Evolutionary conservation across 2,329 filamentous ascomycete species (phyloP), one percentile per base, ranked within the genome.

Genomic region (Juglanconis juglandina): DNA sequence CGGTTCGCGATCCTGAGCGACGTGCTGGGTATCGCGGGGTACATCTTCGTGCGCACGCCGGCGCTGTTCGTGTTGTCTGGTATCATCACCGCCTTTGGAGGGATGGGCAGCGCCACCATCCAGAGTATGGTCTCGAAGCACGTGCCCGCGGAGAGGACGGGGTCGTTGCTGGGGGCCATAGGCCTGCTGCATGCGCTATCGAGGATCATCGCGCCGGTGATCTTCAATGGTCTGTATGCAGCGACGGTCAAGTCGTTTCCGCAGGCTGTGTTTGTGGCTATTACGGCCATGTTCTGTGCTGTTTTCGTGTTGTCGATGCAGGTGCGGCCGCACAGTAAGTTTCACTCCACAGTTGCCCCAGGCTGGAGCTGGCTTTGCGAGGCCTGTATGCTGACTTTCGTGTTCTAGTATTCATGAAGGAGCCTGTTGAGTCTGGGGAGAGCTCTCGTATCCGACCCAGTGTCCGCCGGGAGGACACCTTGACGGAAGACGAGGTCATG

Each of bases 111-210:
- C 41, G 93, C 95, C 1, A 95, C 91, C 0, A 80, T 96, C 53
- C 92, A 96, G 69, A 88, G 90, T 1, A 84, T 89, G 0, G 78
- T 97, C 54, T 97, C 92, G 24, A 98, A 97, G 71, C 95, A 98
- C 72, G 88, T 98, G 0, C 91, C 93, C 0, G 81, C 87, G 0
- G 90, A 95, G 64, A 84, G 85, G 51, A 88, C 95, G 0, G 95
- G 95, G 0, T 87, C 95, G 71, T 78, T 98, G n/a, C 82, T 99
- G 0, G 95, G 95, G 30, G 93, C 92, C 1, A 89, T 88, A 14
- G 95, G 94, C 0, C 79, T 98, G 63, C 75, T 98, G 60, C 94
- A 98, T 74, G 90, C 92, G 1, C 75, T 96, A 41, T 85, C 90
- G 3, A 81, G 92, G 63, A 86, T 98, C 2, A 72, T 96, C 11